Conservation (phyloP, 306 rosid genomes). For the Cucumis cinereus region DNA sequence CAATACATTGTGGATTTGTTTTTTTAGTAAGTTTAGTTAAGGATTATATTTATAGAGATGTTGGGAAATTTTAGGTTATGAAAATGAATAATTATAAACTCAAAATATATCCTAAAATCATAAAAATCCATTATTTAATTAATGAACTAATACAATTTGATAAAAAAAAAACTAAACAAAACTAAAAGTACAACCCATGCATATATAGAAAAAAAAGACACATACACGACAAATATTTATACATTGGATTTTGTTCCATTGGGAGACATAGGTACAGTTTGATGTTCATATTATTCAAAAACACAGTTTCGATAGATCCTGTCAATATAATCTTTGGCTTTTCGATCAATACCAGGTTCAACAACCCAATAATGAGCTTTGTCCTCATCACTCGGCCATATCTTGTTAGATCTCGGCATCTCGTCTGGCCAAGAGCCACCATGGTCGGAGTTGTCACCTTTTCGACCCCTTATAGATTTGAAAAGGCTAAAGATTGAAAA, state of each 20-base stretch:
- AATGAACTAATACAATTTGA: too few species aligned
- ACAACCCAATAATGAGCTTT: background rate
- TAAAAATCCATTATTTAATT: too few species aligned
- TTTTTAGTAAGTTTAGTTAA: too few species aligned
- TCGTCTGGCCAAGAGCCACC: conserved; percentile 14
- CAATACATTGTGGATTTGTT: too few species aligned
- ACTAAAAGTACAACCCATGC: too few species aligned
- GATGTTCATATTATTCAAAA: too few species aligned
- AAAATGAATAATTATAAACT: too few species aligned
- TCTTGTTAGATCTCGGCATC: conserved; percentile 19
- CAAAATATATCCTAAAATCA: too few species aligned
- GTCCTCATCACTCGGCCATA: conserved; percentile 29
- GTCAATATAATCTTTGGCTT: background rate
- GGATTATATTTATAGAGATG: too few species aligned
- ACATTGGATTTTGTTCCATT: background rate
- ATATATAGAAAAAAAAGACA: too few species aligned
- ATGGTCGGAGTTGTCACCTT: background rate
- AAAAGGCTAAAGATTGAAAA: conserved; percentile 48
- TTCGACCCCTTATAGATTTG: conserved; percentile 22
- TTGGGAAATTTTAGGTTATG: too few species aligned
- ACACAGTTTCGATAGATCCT: background rate
- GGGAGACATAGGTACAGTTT: background rate
- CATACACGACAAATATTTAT: background rate
- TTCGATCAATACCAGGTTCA: background rate
- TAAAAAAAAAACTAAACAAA: too few species aligned